Percentiles rank a stretch among this genome's conserved stretches.
Conservation (phyloP, 768 basidiomycete genomes). For the Lactarius trivialis region DNA sequence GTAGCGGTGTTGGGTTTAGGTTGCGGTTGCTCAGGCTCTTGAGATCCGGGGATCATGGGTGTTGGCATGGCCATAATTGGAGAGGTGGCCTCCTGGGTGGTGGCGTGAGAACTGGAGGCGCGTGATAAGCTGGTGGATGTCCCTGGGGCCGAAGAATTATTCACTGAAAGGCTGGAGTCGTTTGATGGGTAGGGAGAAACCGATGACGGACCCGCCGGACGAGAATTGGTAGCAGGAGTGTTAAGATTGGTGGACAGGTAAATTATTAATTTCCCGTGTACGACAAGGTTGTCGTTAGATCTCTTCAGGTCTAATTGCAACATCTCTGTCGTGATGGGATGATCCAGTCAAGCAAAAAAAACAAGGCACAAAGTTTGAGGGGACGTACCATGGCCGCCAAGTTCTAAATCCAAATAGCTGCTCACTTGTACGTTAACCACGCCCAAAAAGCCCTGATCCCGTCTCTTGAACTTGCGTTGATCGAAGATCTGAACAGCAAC, state of each 20-base stretch:
- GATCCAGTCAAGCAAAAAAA: neutral
- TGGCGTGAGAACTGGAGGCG: slow-evolving; percentile 61
- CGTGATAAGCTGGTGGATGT: slow-evolving; percentile 47
- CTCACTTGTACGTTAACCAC: slow-evolving; percentile 93
- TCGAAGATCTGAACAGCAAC: slow-evolving; percentile 98
- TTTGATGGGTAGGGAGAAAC: slow-evolving; percentile 46
- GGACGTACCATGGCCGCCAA: slow-evolving; percentile 83
- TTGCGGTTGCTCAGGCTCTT: slow-evolving; percentile 29
- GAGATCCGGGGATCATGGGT: slow-evolving; percentile 29
- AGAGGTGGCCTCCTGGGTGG: slow-evolving; percentile 36
- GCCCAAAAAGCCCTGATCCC: slow-evolving; percentile 96
- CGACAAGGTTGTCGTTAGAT: slow-evolving; percentile 97
- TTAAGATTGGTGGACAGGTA: slow-evolving; percentile 90
- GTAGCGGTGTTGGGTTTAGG: slow-evolving; percentile 26
- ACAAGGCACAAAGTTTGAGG: neutral
- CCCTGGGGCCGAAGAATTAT: slow-evolving; percentile 31
- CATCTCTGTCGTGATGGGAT: slow-evolving; percentile 53
- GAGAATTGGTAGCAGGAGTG: slow-evolving; percentile 79
- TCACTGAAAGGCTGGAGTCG: slow-evolving; percentile 53
- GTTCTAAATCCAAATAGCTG: slow-evolving; percentile 84
- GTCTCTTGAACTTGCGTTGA: slow-evolving; percentile 97
- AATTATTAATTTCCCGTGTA: slow-evolving; percentile 95
- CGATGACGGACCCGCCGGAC: slow-evolving; percentile 56
- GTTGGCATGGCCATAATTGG: slow-evolving; percentile 28
- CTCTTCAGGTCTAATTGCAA: slow-evolving; percentile 95